Percentiles rank a stretch among this genome's conserved stretches.
Conservation (phyloP, 2,329 filamentous ascomycete genomes). For the Nemania serpens region DNA sequence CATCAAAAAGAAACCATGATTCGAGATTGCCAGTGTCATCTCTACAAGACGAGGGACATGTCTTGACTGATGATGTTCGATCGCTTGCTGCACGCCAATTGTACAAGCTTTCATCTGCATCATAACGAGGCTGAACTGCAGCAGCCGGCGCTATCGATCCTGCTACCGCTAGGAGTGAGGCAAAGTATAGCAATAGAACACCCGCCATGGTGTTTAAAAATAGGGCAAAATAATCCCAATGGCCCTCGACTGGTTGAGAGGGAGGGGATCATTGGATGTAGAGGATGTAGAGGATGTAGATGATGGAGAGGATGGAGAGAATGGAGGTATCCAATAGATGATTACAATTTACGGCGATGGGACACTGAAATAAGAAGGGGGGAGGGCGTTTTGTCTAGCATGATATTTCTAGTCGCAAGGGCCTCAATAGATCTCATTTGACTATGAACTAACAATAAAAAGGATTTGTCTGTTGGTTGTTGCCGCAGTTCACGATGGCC, state of each 20-base stretch:
- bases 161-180: background rate
- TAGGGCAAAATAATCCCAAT: background rate
- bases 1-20: constrained; percentile 3
- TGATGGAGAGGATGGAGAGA: too few relatives aligned
- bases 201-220: constrained; percentile 1
- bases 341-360: too few relatives aligned
- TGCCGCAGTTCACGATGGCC: too few relatives aligned
- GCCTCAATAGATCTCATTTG: too few relatives aligned
- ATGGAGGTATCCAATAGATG: too few relatives aligned
- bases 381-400: background rate
- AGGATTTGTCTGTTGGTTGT: too few relatives aligned
- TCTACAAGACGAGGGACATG: background rate
- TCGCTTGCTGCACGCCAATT: background rate
- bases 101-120: background rate
- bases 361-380: background rate
- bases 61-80: constrained; percentile 1
- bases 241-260: background rate
- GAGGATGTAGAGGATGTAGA: too few relatives aligned
- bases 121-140: background rate
- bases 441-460: too few relatives aligned
- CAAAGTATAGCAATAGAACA: background rate
- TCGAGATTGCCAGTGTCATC: background rate
- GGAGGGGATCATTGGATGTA: too few relatives aligned
- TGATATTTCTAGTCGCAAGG: too few relatives aligned
- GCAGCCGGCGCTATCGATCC: background rate